Evolutionary conservation across 2,329 filamentous ascomycete species (phyloP), one percentile per base, ranked within the genome.

Genomic region (Neofusicoccum cordaticola): DNA sequence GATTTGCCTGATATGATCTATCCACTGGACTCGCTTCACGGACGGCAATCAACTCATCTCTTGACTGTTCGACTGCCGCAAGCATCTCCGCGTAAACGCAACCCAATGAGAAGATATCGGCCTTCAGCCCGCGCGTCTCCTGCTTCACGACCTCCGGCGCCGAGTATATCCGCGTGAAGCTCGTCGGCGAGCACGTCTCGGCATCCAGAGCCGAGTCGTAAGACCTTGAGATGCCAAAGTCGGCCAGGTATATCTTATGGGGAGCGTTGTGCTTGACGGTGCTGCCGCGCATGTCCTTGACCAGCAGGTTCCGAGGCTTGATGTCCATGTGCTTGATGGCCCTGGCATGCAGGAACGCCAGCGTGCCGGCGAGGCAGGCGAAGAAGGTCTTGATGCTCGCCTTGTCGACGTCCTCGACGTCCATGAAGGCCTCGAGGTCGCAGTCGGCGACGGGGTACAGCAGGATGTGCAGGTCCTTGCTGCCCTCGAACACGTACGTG

Each of bases 61-160:
- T 13, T 15, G 6, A 13, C 6, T 17, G 17, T 9, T 11, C 35
- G 6, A 56, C 9, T 1, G 41, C 51, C 6, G 51, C n/a, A 17
- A 47, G n/a, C 37, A 73, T 72, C 44, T 73, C 71, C 3, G 67
- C 44, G 48, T 71, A 73, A 2, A 72, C 71, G 39, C 68, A 71
- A 2, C 71, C 69, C 0, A 73, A 57, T 1, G 70, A 71, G 35
- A 72, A 73, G 6, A 72, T 61, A 39, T 74, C 71, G 4, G 70
- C 68, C 2, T 63, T 44, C 11, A 68, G 39, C 1, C 68, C 69
- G 47, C 70, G 53, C 41, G 31, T 66, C 4, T 67, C 56, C 50
- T 68, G 63, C 15, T 51, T 27, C 0, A 69, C 68, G 17, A 73
- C 71, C 56, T 73, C 71, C 0, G 71, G 71, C 0, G 70, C 70